Conservation (phyloP, 2,329 filamentous ascomycete species). For the Venturia effusa region DNA sequence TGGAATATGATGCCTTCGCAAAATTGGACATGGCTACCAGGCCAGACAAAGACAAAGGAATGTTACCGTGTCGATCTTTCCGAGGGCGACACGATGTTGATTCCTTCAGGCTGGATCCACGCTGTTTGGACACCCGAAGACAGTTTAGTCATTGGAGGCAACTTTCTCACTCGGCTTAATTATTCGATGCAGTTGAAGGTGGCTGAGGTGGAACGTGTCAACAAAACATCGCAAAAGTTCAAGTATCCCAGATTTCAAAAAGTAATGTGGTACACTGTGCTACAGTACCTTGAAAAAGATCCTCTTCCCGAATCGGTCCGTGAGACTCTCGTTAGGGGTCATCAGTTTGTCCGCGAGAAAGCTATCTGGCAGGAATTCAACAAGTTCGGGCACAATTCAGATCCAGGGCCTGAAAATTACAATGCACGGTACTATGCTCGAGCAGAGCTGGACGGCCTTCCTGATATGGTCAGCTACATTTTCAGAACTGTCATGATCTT, state of each 20-base stretch:
- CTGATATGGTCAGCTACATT: constrained; percentile 49
- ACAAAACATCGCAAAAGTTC: constrained; percentile 54
- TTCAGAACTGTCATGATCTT: constrained; percentile 53
- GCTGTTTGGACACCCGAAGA: constrained; percentile 61
- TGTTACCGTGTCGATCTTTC: constrained; percentile 56
- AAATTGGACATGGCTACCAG: constrained; percentile 54
- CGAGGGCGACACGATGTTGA: constrained; percentile 59
- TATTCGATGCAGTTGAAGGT: constrained; percentile 57
- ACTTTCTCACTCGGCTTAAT: constrained; percentile 55
- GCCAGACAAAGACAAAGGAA: constrained; percentile 54
- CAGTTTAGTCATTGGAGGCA: constrained; percentile 60
- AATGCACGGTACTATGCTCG: constrained; percentile 53
- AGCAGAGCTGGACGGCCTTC: constrained; percentile 49
- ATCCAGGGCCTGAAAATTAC: constrained; percentile 41
- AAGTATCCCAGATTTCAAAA: constrained; percentile 59
- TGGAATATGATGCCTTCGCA: constrained; percentile 59
- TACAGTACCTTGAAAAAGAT: constrained; percentile 53
- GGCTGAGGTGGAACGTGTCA: constrained; percentile 55
- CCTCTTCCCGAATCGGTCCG: constrained; percentile 48
- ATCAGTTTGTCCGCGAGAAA: constrained; percentile 43
- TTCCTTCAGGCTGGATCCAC: constrained; percentile 62
- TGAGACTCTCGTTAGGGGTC: constrained; percentile 44
- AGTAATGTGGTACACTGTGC: constrained; percentile 56
- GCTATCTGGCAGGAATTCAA: constrained; percentile 50
- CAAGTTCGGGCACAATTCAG: constrained; percentile 40